Base-by-base conservation (phyloP, 2,329 filamentous ascomycete genomes). In the Penicillium palitans region DNA sequence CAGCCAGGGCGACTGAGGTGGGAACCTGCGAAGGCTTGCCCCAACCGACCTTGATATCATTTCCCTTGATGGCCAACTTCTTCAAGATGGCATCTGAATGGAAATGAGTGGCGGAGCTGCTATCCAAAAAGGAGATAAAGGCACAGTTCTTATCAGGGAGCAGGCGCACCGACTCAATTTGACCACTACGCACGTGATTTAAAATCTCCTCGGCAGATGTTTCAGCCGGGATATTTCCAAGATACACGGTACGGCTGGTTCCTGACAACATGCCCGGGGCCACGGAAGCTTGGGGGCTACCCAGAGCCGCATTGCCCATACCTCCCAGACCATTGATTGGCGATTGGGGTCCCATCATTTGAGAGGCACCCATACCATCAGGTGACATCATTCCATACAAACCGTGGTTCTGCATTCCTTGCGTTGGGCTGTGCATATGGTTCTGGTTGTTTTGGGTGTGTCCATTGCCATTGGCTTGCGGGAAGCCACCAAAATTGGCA, bases 1-100 rank as follows among this genome's bases (percentile, higher is more conserved):
- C 95, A 47, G 95, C 93, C 58, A 98, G 83, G n/a, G 93, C 92
- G 47, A 99, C 95, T 2, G 95, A 98, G 2, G 93, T 98, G 4
- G 95, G 95, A 0, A 99, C 95, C 77, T 96, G 93, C 4, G 95
- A 98, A 33, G 95, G 93, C 80, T 99, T 99, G 63, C 95, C 95
- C 95, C 95, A 99, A 62, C 95, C 95, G 70, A 99, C 93, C 83
- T 99, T 99, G 82, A 99, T 97, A 75, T 99, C 95, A 81, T 98
- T 95, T 27, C 93, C 93, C 79, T 96, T 93, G 81, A 99, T 96
- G 70, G 93, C 93, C 74, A 99, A 86, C 84, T 98, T 99, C 84
- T 99, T 99, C 84, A 99, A 85, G 79, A 99, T 99, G 67, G 95
- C 95, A 83, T 99, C 95, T 21, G 95, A 99, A 82, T 99, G 95